Evolutionary conservation across 2,329 filamentous ascomycete species (phyloP).

Genomic region (Aspergillus jensenii): DNA sequence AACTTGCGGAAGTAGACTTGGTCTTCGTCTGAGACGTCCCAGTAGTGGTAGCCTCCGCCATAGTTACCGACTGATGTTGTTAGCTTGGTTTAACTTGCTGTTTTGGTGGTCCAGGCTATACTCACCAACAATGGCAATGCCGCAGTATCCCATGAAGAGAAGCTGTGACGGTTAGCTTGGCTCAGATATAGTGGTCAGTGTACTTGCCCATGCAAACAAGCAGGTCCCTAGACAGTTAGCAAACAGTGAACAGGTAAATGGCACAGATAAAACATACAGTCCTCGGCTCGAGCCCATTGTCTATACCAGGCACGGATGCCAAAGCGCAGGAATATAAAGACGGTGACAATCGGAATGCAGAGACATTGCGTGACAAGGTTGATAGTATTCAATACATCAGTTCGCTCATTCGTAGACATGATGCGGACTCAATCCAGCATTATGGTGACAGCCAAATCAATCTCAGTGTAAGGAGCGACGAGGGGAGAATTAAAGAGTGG

Average conservation of each 20-base stretch:
- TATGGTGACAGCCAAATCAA: neutral
- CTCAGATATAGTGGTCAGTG: neutral
- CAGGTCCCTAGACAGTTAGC: constrained; percentile 13
- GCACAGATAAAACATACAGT: constrained; percentile 26
- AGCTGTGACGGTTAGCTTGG: constrained; percentile 13
- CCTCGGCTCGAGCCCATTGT: constrained; percentile 32
- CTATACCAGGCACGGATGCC: constrained; percentile 32
- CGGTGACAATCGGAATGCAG: constrained; percentile 34
- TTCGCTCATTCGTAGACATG: constrained; percentile 9
- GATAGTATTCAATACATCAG: constrained; percentile 31
- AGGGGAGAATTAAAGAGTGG: neutral
- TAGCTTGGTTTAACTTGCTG: neutral
- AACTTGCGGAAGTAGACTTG: constrained; percentile 30
- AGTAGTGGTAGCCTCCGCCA: constrained; percentile 37
- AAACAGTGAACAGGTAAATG: neutral
- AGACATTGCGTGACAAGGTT: constrained; percentile 38
- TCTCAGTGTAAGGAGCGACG: neutral
- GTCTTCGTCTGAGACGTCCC: constrained; percentile 22
- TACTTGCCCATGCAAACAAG: constrained; percentile 23
- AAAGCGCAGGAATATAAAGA: constrained; percentile 33
- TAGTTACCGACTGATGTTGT: constrained; percentile 27
- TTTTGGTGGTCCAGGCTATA: neutral
- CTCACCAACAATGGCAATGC: constrained; percentile 27
- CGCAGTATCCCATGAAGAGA: constrained; percentile 37
- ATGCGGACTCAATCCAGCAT: constrained; percentile 20